Percentiles rank a stretch among this genome's conserved stretches.
These are phyloP conservation scores for Botrytis deweyae DNA, from an alignment of 2,329 filamentous ascomycete species.

Conservation along the genomic window DNA sequence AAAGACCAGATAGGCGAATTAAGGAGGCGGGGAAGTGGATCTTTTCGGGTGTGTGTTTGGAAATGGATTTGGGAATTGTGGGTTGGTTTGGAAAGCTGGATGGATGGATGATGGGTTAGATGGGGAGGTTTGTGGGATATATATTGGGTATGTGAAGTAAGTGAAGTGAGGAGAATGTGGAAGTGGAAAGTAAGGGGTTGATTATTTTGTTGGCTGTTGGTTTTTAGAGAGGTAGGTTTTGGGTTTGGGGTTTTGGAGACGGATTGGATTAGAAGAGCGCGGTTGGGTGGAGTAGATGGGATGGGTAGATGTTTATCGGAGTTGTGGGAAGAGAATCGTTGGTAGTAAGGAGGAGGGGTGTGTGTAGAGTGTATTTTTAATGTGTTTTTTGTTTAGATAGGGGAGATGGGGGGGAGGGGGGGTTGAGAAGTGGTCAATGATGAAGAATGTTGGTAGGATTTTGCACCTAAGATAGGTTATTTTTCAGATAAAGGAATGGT, in stretches of 20 bases:
- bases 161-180: background rate
- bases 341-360: background rate
- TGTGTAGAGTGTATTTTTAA: background rate
- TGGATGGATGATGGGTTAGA: background rate
- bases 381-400: background rate
- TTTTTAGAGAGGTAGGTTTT: background rate
- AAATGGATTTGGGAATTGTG: too few relatives aligned
- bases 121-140: background rate
- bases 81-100: too few relatives aligned
- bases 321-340: background rate
- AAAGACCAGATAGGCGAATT: background rate
- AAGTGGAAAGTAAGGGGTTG: background rate
- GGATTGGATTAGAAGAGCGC: too few relatives aligned
- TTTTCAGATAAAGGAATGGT: background rate
- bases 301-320: background rate
- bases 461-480: too few relatives aligned
- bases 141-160: background rate
- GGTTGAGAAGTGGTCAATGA: background rate
- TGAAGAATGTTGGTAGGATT: background rate
- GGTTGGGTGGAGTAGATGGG: background rate
- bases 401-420: background rate
- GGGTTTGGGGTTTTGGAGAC: too few relatives aligned
- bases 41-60: too few relatives aligned
- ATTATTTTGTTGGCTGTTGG: background rate
- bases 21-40: background rate